These are phyloP conservation scores for Metschnikowia gruessii DNA, from an alignment of 805 yeast genomes.

Conservation along the genomic window DNA sequence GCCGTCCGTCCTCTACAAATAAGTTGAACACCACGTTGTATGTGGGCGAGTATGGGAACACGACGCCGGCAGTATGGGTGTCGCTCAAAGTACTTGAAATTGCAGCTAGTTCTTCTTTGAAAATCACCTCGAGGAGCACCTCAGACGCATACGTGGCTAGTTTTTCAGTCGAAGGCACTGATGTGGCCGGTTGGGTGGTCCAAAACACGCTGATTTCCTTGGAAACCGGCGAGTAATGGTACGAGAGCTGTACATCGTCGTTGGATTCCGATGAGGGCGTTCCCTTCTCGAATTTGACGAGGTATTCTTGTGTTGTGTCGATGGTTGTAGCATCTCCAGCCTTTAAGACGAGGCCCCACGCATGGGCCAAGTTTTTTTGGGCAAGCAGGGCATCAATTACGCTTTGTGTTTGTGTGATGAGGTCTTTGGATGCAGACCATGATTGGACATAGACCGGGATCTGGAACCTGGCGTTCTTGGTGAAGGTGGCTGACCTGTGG, in stretches of 20 bases:
- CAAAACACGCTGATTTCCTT: slow-evolving; percentile 28
- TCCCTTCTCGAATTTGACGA: slow-evolving; percentile 30
- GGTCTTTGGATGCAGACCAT: slow-evolving; percentile 20
- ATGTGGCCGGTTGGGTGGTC: background rate
- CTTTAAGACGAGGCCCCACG: slow-evolving; percentile 31
- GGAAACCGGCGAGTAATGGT: slow-evolving; percentile 37
- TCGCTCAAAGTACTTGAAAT: slow-evolving; percentile 3
- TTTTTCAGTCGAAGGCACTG: slow-evolving; percentile 22
- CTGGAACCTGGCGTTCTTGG: slow-evolving; percentile 24
- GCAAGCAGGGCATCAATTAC: slow-evolving; percentile 31
- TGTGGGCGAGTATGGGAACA: slow-evolving; percentile 57
- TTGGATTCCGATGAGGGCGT: background rate
- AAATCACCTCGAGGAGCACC: slow-evolving; percentile 39
- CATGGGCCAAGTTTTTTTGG: slow-evolving; percentile 18
- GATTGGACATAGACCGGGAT: slow-evolving; percentile 45
- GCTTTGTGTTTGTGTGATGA: slow-evolving; percentile 36
- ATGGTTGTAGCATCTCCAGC: slow-evolving; percentile 17
- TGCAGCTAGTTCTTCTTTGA: slow-evolving; percentile 34
- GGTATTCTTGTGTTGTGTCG: slow-evolving; percentile 31
- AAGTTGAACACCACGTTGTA: slow-evolving; percentile 77
- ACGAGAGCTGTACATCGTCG: slow-evolving; percentile 7
- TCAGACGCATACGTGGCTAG: slow-evolving; percentile 37
- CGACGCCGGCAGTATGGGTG: slow-evolving; percentile 24
- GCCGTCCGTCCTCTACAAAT: slow-evolving; percentile 64
- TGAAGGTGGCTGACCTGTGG: slow-evolving; percentile 23